Conservation (phyloP, 169 alveolate genomes). For the Plasmodium berghei region DNA sequence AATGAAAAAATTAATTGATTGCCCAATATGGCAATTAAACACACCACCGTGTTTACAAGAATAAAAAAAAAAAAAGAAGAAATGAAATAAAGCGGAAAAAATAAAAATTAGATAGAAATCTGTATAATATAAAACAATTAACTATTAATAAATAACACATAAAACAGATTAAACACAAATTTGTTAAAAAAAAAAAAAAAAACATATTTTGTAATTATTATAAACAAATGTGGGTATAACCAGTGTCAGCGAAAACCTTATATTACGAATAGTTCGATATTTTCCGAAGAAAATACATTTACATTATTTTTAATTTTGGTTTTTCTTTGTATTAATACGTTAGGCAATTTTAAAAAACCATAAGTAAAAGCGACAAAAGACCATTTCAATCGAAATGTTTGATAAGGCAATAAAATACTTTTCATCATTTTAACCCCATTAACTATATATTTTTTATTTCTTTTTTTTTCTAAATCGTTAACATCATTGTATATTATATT, state of each 20-base stretch:
- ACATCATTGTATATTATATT: slow-evolving; percentile 23
- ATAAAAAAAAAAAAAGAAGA: neutral
- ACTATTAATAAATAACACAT: neutral
- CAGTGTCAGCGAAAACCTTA: neutral
- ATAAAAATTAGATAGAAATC: neutral
- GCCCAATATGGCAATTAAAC: neutral
- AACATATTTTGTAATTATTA: neutral
- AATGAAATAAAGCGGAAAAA: neutral
- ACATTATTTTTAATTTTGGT: slow-evolving; percentile 60
- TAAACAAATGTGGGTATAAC: neutral
- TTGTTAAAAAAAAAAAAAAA: too few species aligned
- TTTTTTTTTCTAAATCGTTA: neutral
- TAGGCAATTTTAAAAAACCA: slow-evolving; percentile 53
- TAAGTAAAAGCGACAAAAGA: slow-evolving; percentile 39
- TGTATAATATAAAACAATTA: neutral
- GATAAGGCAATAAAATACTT: slow-evolving; percentile 65
- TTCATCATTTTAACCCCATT: slow-evolving; percentile 59
- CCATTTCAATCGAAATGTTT: slow-evolving; percentile 51
- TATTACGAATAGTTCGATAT: slow-evolving; percentile 47
- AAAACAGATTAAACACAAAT: too few species aligned
- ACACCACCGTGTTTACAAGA: neutral
- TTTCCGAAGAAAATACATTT: slow-evolving; percentile 51
- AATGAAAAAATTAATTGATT: neutral
- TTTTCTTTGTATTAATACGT: slow-evolving; percentile 48
- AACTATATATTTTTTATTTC: slow-evolving; percentile 24